Base-by-base conservation (phyloP, 768 basidiomycete genomes). In the Cubamyces lactineus region DNA sequence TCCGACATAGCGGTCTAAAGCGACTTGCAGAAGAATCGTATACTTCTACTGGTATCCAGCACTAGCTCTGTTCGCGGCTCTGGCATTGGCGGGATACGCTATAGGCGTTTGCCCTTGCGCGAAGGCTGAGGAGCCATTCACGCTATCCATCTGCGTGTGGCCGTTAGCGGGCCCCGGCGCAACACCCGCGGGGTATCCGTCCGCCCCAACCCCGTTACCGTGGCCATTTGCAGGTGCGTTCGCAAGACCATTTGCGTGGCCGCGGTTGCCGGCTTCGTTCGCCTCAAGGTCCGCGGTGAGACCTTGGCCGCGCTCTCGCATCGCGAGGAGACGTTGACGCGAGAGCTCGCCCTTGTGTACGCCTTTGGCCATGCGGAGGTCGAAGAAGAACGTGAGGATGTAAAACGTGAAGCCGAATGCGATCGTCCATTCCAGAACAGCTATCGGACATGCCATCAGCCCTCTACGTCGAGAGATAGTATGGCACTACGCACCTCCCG, bases 351-450 rank as follows among this genome's bases (percentile, higher is more conserved):
- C 83, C 61, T 76, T 78, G 49, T 73, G 74, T 2, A 81, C 73
- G 52, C 84, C 84, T 66, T 82, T 85, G 4, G 84, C 79, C 71
- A 82, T 78, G 51, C 84, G 77, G n/a, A 91, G 79, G 72, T 93
- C 91, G 71, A 82, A 88, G 64, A 73, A 84, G 75, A 89, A 92
- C 0, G 89, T 87, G 60, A 90, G 76, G 42, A 91, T 75, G 72
- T 89, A 92, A 65, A 89, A 80, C 5, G 86, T 86, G 72, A 86
- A 91, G 8, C 88, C 84, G 56, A 92, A 86, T 3, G 82, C 81
- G 51, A 93, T 89, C 0, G 73, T 69, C 91, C 91, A 93, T 72
- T 93, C 91, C 7, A 92, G 67, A 57, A 91, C 72, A n/a, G 80
- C 88, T 85, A 38, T 58, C 6, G 21, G 24, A 12, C n/a, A 46